A percentile compares a stretch with the other conserved stretches of the same genome.
These are phyloP conservation scores for Saccharomyces hybrid DNA, from an alignment of 1,139 yeast species.

Conservation along the genomic window DNA sequence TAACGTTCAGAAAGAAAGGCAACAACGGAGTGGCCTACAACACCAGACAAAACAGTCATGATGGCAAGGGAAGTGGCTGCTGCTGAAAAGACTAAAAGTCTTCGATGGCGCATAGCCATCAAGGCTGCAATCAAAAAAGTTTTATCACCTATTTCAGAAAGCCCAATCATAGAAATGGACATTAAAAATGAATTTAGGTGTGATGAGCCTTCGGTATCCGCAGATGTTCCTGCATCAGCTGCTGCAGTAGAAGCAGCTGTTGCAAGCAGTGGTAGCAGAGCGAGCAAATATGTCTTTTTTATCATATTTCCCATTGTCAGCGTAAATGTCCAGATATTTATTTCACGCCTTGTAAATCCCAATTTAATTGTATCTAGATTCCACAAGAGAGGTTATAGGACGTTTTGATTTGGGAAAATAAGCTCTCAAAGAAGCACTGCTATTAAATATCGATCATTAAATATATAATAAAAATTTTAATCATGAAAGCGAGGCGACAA, in stretches of 20 bases:
- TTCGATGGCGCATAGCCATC: conserved; percentile 93
- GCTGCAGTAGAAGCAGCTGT: conserved; percentile 7
- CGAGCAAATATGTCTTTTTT: not conserved
- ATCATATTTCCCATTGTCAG: not conserved
- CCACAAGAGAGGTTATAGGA: not conserved
- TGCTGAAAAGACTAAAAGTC: conserved; percentile 75
- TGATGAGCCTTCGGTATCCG: conserved; percentile 6
- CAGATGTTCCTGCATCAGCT: not conserved
- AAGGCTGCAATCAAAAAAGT: conserved; percentile 94
- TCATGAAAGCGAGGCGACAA: not conserved
- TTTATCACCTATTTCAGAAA: conserved; percentile 94
- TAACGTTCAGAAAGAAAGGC: conserved; percentile 68
- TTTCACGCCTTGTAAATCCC: not conserved
- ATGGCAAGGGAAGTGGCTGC: conserved; percentile 78
- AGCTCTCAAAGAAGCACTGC: not conserved
- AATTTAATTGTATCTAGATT: not conserved
- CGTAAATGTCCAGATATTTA: not conserved
- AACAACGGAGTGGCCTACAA: conserved; percentile 90
- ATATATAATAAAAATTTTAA: not conserved
- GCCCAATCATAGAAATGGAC: conserved; percentile 79
- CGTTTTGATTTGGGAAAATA: not conserved
- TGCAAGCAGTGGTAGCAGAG: conserved; percentile 3
- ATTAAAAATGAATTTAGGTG: conserved; percentile 45
- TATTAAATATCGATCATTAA: not conserved
- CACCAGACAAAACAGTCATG: conserved; percentile 87